A percentile compares a stretch with the other conserved stretches of the same genome.
phyloP scores from a whole-genome alignment of 306 rosid species.

The Glycine tomentella region DNA sequence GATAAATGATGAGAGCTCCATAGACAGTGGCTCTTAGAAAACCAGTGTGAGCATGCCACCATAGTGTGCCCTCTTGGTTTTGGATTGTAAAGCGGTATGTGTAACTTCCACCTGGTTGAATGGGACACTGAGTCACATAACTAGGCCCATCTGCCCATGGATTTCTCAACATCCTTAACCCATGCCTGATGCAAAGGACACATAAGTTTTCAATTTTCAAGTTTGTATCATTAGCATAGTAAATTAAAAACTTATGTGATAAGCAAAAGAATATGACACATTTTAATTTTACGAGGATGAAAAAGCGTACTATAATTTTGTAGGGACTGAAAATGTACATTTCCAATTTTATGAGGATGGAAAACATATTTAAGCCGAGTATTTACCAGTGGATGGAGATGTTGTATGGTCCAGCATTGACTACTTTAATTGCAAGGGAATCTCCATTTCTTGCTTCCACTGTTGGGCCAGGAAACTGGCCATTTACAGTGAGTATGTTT shows the following conservation, averaged over 20 bases:
- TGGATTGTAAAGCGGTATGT: conserved; percentile 85
- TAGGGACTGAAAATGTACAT: too few species aligned
- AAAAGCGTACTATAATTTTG: too few species aligned
- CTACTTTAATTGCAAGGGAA: conserved; percentile 68
- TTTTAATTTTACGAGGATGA: too few species aligned
- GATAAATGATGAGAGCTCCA: conserved; percentile 83
- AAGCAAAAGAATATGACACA: too few species aligned
- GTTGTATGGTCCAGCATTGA: conserved; percentile 69
- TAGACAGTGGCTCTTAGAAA: conserved; percentile 94
- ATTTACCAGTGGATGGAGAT: conserved; percentile 80
- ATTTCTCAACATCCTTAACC: conserved; percentile 76
- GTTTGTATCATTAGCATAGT: conserved; percentile 2
- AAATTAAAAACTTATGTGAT: background rate
- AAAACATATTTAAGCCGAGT: too few species aligned
- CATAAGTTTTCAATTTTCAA: conserved; percentile 31
- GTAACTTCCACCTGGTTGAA: conserved; percentile 86
- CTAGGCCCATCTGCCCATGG: conserved; percentile 99
- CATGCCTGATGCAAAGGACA: conserved; percentile 71
- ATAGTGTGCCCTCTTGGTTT: conserved; percentile 87
- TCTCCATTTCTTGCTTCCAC: conserved; percentile 74
- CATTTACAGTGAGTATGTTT: conserved; percentile 74
- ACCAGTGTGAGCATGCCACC: conserved; percentile 98
- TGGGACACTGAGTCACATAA: conserved; percentile 90
- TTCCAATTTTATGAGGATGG: too few species aligned
- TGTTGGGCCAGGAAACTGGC: conserved; percentile 87